These are phyloP conservation scores for Ambrosia artemisiifolia DNA, from an alignment of 129 eudicot genomes.

Conservation along the genomic window DNA sequence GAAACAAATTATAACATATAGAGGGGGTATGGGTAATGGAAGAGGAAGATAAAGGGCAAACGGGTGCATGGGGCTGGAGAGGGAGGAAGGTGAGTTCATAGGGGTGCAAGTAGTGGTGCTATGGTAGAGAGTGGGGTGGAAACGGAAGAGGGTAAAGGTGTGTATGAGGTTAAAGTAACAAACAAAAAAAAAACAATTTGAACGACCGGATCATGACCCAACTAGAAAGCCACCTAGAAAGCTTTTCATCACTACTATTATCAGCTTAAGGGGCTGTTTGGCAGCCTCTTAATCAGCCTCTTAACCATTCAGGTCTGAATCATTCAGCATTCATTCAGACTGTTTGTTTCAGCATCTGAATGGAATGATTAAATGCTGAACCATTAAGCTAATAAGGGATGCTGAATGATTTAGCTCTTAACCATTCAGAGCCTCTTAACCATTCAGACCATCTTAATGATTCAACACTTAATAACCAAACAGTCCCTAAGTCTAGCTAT, in stretches of 20 bases:
- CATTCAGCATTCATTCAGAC: too few species aligned
- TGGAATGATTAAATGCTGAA: too few species aligned
- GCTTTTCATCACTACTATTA: not conserved
- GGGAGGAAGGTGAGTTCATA: not conserved
- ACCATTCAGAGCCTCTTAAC: too few species aligned
- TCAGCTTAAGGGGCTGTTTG: too few species aligned
- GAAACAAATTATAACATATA: not conserved
- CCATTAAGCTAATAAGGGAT: too few species aligned
- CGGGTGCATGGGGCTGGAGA: not conserved
- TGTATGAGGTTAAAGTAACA: not conserved
- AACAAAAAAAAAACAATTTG: not conserved
- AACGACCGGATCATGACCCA: not conserved
- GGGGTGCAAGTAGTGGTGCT: not conserved
- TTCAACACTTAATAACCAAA: too few species aligned
- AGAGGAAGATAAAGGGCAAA: not conserved
- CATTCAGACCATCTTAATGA: too few species aligned
- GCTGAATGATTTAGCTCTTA: too few species aligned
- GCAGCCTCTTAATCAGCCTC: too few species aligned
- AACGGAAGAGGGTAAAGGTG: not conserved
- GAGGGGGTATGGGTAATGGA: not conserved
- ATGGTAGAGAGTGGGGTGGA: not conserved
- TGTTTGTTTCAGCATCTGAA: too few species aligned
- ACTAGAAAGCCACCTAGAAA: too few species aligned
- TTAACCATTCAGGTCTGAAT: too few species aligned
- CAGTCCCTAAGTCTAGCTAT: not conserved